A percentile compares a stretch with the other conserved stretches of the same genome.
Conservation (phyloP, 2,329 filamentous ascomycete genomes). For the Cladosporium cucumerinum region DNA sequence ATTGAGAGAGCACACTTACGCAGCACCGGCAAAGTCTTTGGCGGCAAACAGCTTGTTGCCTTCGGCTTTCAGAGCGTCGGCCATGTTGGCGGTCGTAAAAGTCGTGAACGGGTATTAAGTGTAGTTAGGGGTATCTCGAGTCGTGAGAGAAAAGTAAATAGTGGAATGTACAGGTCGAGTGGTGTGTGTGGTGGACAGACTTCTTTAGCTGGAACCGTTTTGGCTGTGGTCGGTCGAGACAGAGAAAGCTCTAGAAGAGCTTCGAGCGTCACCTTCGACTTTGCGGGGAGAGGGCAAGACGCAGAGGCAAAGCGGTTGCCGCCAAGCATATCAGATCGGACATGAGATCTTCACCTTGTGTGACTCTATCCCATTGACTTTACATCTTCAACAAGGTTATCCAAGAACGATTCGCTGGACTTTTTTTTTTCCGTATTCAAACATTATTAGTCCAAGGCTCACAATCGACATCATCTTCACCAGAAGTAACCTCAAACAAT, state of each 20-base stretch:
- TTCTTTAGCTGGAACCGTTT: slow-evolving; percentile 4
- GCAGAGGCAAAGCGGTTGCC: not conserved
- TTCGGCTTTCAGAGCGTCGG: slow-evolving; percentile 86
- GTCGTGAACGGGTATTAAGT: slow-evolving; percentile 12
- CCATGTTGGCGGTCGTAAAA: slow-evolving; percentile 45
- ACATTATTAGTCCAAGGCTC: not conserved
- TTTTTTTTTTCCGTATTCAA: not conserved
- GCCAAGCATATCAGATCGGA: slow-evolving; percentile 5
- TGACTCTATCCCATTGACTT: not conserved
- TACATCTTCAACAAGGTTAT: not conserved
- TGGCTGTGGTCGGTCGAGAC: slow-evolving; percentile 12
- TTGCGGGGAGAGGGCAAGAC: slow-evolving; percentile 6
- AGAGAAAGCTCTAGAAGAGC: slow-evolving; percentile 17
- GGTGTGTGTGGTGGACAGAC: slow-evolving; percentile 1
- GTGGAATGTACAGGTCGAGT: not conserved
- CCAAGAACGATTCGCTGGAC: not conserved
- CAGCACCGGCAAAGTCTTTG: slow-evolving; percentile 93
- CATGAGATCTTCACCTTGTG: not conserved
- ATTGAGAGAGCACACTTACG: slow-evolving; percentile 60
- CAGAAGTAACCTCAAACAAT: not conserved
- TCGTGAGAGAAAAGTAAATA: slow-evolving; percentile 7
- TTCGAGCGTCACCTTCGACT: slow-evolving; percentile 8
- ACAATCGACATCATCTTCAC: not conserved
- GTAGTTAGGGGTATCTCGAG: slow-evolving; percentile 11
- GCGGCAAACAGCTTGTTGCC: slow-evolving; percentile 98